Evolutionary conservation across 306 rosid genomes (phyloP).

Genomic region (Dalbergia cochinchinensis): DNA sequence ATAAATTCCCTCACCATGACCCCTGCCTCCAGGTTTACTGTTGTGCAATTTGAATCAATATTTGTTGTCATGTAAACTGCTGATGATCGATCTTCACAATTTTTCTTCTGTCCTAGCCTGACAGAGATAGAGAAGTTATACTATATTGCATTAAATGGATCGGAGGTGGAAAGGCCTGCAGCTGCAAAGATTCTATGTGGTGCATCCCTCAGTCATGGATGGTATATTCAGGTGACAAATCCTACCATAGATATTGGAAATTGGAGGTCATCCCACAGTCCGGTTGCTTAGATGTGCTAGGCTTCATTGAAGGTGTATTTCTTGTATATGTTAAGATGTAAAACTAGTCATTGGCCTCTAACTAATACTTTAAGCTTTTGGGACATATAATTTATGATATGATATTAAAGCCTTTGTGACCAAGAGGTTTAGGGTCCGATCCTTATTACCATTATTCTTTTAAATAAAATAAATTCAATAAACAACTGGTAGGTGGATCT

Average conservation of each 20-base stretch:
- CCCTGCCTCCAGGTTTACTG: conserved; percentile 76
- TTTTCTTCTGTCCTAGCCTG: conserved; percentile 61
- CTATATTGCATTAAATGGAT: conserved; percentile 73
- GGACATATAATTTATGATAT: no score
- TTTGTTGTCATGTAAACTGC: conserved; percentile 43
- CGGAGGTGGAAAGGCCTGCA: conserved; percentile 72
- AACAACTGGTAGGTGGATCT: no score
- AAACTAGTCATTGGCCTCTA: neutral
- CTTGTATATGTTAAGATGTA: conserved; percentile 1
- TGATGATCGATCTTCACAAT: conserved; percentile 44
- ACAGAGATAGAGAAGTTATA: conserved; percentile 79
- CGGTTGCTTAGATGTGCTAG: conserved; percentile 33
- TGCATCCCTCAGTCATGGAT: conserved; percentile 79
- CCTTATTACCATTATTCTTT: no score
- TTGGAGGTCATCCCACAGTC: conserved; percentile 26
- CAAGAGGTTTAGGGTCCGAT: no score
- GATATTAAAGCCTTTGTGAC: no score
- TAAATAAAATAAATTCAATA: no score
- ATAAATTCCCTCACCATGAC: conserved; percentile 62
- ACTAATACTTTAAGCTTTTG: neutral
- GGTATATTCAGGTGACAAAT: conserved; percentile 83
- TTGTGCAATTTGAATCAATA: conserved; percentile 20
- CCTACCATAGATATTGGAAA: conserved; percentile 37
- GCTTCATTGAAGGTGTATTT: conserved; percentile 36
- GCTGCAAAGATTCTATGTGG: conserved; percentile 84